Conservation (phyloP, 331 rosid species). For the Rhamnella rubrinervis region DNA sequence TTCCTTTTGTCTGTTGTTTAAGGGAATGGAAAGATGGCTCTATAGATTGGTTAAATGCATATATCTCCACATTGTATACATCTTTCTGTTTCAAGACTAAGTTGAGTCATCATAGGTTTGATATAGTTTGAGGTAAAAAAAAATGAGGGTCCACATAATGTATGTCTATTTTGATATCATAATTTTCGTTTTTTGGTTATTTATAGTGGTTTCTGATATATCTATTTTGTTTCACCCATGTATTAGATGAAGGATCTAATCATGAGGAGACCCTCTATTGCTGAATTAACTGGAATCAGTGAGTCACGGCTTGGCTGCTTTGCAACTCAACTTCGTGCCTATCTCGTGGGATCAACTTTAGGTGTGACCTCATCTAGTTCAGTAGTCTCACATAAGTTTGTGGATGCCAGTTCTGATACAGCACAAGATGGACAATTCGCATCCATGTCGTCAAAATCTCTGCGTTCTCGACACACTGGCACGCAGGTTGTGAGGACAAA, state of each 20-base stretch:
- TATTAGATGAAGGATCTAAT: constrained; percentile 82
- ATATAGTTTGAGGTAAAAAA: background rate
- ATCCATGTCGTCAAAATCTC: constrained; percentile 50
- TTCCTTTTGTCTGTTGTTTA: too few relatives aligned
- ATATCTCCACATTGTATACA: too few relatives aligned
- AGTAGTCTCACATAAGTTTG: constrained; percentile 21
- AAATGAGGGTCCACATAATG: background rate
- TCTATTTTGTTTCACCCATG: constrained; percentile 2
- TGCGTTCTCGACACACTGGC: constrained; percentile 61
- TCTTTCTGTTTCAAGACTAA: background rate
- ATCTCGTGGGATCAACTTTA: constrained; percentile 75
- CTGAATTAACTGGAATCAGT: constrained; percentile 90
- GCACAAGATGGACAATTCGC: constrained; percentile 43
- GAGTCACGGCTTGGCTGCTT: constrained; percentile 83
- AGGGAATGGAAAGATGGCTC: too few relatives aligned
- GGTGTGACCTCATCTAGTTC: constrained; percentile 36
- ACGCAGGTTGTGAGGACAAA: constrained; percentile 59
- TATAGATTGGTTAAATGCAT: too few relatives aligned
- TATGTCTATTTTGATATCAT: background rate
- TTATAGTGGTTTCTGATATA: constrained; percentile 2
- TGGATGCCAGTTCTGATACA: constrained; percentile 31
- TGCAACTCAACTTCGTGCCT: constrained; percentile 89
- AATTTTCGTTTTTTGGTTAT: background rate
- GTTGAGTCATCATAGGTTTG: background rate
- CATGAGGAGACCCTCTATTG: constrained; percentile 74